A percentile compares a stretch with the other conserved stretches of the same genome.
phyloP scores from a whole-genome alignment of 2,329 filamentous ascomycete genomes.

The Pezizomycotina sp. region DNA sequence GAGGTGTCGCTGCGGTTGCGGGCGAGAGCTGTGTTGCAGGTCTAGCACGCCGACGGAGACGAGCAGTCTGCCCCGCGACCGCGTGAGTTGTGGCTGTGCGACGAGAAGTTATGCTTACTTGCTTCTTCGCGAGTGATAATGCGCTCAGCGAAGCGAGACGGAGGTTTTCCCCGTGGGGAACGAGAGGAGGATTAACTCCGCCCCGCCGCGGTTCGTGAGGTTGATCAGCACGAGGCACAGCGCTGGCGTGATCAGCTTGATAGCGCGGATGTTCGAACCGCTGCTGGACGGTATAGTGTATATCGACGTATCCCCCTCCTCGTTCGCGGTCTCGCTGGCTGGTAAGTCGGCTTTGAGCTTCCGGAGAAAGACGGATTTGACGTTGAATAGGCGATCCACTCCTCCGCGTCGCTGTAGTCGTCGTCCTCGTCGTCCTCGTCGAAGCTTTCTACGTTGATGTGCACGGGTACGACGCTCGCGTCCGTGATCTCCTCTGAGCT shows the following conservation, averaged over 20 bases:
- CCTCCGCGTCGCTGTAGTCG: slow-evolving; percentile 20
- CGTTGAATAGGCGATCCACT: slow-evolving; percentile 15
- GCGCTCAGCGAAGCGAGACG: too few species aligned
- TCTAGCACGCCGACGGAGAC: too few species aligned
- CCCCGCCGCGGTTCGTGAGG: slow-evolving; percentile 20
- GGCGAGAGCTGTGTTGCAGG: too few species aligned
- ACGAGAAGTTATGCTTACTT: too few species aligned
- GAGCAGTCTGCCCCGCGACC: too few species aligned
- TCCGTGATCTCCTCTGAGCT: slow-evolving; percentile 16
- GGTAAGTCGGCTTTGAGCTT: slow-evolving; percentile 17
- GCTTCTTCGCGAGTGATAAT: too few species aligned
- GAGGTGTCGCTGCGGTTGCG: too few species aligned
- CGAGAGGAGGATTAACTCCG: slow-evolving; percentile 20
- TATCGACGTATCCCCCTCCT: too few species aligned
- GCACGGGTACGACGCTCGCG: slow-evolving; percentile 14
- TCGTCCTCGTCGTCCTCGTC: slow-evolving; percentile 11
- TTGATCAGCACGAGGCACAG: slow-evolving; percentile 21
- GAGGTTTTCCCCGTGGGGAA: slow-evolving; percentile 6
- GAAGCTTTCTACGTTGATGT: slow-evolving; percentile 22
- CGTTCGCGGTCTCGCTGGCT: too few species aligned
- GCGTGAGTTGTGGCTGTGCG: too few species aligned
- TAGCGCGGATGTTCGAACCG: slow-evolving; percentile 21
- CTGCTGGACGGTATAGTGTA: too few species aligned
- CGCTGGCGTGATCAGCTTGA: slow-evolving; percentile 17
- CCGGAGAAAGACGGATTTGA: slow-evolving; percentile 4